Percentiles rank a stretch among this genome's conserved stretches.
These are phyloP conservation scores for Calonectria naviculata DNA, from an alignment of 2,329 filamentous ascomycete genomes.

Conservation along the genomic window DNA sequence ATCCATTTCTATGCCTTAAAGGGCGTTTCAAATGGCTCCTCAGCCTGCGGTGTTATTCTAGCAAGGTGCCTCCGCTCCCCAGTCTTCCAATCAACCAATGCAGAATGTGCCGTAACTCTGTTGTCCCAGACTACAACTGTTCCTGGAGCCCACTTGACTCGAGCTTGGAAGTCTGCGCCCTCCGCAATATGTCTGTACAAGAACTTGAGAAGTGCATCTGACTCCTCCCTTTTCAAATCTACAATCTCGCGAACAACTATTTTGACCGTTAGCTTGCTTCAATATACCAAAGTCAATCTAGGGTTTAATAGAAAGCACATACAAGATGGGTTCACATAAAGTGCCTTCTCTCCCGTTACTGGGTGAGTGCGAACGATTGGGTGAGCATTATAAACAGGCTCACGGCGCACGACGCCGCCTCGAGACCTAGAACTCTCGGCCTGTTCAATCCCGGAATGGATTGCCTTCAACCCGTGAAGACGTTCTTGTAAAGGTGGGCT, in stretches of 20 bases:
- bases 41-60: not conserved
- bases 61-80: not conserved
- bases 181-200: slow-evolving; percentile 74
- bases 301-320: not conserved
- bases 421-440: not conserved
- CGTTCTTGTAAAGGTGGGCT: slow-evolving; percentile 5
- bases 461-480: slow-evolving; percentile 11
- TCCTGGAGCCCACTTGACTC: slow-evolving; percentile 70
- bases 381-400: slow-evolving; percentile 61
- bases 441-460: slow-evolving; percentile 14
- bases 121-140: slow-evolving; percentile 69
- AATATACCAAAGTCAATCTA: too few relatives aligned
- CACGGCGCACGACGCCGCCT: slow-evolving; percentile 2
- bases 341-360: slow-evolving; percentile 73
- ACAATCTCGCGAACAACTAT: slow-evolving; percentile 55
- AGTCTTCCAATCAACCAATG: not conserved
- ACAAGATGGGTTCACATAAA: slow-evolving; percentile 70
- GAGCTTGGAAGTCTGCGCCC: slow-evolving; percentile 71
- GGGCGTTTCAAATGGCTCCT: not conserved
- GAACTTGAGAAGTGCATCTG: slow-evolving; percentile 73
- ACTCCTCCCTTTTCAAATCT: slow-evolving; percentile 76
- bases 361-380: slow-evolving; percentile 49
- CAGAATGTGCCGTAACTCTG: slow-evolving; percentile 21
- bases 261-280: not conserved
- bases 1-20: not conserved